phyloP scores from a whole-genome alignment of 495 filamentous ascomycete species.

The Collariella sp. region DNA sequence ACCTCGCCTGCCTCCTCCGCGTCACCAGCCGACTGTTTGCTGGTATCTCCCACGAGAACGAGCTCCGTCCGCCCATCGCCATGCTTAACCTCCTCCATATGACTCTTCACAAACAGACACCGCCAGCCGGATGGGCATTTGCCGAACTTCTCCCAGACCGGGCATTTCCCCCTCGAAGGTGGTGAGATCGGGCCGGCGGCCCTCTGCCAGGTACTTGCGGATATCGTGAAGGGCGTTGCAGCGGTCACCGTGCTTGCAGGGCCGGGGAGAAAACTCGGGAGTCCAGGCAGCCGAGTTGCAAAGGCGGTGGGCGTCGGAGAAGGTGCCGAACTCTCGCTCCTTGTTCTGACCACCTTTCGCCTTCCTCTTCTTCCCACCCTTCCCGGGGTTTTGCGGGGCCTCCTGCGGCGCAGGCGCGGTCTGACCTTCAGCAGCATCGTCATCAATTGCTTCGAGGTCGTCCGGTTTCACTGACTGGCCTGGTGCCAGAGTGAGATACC shows the following conservation, averaged over 20 bases:
- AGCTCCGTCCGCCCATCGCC: conserved; percentile 77
- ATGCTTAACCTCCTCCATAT: conserved; percentile 64
- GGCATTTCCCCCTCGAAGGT: conserved; percentile 70
- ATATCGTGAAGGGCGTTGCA: conserved; percentile 78
- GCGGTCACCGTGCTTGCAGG: conserved; percentile 64
- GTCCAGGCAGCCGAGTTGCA: conserved; percentile 59
- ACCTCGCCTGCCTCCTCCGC: conserved; percentile 20
- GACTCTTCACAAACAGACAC: conserved; percentile 77
- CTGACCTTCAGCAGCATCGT: conserved; percentile 61
- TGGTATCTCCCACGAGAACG: conserved; percentile 46
- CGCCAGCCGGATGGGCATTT: conserved; percentile 80
- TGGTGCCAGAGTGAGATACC: conserved; percentile 47
- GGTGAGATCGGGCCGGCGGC: conserved; percentile 68
- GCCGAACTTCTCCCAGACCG: conserved; percentile 66
- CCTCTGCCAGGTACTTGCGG: conserved; percentile 72
- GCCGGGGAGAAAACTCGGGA: conserved; percentile 65
- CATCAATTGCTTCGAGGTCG: conserved; percentile 37
- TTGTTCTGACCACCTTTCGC: conserved; percentile 68
- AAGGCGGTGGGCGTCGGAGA: conserved; percentile 65
- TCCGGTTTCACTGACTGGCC: conserved; percentile 12
- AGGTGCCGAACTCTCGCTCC: conserved; percentile 71
- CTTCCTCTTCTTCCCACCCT: conserved; percentile 50
- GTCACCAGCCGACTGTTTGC: not conserved
- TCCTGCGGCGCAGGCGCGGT: conserved; percentile 39
- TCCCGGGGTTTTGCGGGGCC: conserved; percentile 24